Percentiles rank a stretch among this genome's conserved stretches.
These are phyloP conservation scores for Paraphoma sp. DNA, from an alignment of 2,329 filamentous ascomycete genomes.

Conservation along the genomic window DNA sequence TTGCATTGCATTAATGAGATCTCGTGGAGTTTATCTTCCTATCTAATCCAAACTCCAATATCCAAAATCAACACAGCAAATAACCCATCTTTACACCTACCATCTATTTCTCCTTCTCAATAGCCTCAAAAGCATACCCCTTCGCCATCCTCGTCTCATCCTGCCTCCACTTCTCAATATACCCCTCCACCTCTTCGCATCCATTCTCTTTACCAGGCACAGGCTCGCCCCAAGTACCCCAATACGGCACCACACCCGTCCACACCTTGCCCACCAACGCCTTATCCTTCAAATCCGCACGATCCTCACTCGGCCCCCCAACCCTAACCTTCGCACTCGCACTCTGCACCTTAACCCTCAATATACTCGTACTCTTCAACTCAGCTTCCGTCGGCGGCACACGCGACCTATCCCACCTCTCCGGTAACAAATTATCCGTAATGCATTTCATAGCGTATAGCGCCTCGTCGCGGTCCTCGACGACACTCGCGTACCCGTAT, in stretches of 20 bases:
- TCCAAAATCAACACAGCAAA: no score
- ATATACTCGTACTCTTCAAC: constrained; percentile 34
- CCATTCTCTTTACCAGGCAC: constrained; percentile 48
- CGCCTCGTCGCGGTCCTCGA: constrained; percentile 27
- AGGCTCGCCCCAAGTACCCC: constrained; percentile 42
- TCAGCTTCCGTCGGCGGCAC: constrained; percentile 39
- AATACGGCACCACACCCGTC: constrained; percentile 45
- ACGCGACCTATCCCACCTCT: constrained; percentile 40
- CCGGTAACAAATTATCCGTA: constrained; percentile 41
- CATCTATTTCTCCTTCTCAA: constrained; percentile 22
- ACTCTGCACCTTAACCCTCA: constrained; percentile 33
- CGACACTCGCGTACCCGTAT: constrained; percentile 37
- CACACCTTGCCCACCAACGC: constrained; percentile 31
- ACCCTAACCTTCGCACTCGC: constrained; percentile 44
- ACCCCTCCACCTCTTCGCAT: constrained; percentile 62
- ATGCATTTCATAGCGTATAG: constrained; percentile 41
- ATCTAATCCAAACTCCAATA: background rate
- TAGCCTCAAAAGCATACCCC: constrained; percentile 30
- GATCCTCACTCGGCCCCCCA: constrained; percentile 43
- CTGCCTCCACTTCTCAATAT: constrained; percentile 58
- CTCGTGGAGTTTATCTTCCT: no score
- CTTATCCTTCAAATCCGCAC: constrained; percentile 37
- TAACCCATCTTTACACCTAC: no score
- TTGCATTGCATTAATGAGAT: no score
- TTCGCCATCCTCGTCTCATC: constrained; percentile 31